Conservation (phyloP, 1,284 basidiomycete genomes). For the Cryptococcus hybrid region DNA sequence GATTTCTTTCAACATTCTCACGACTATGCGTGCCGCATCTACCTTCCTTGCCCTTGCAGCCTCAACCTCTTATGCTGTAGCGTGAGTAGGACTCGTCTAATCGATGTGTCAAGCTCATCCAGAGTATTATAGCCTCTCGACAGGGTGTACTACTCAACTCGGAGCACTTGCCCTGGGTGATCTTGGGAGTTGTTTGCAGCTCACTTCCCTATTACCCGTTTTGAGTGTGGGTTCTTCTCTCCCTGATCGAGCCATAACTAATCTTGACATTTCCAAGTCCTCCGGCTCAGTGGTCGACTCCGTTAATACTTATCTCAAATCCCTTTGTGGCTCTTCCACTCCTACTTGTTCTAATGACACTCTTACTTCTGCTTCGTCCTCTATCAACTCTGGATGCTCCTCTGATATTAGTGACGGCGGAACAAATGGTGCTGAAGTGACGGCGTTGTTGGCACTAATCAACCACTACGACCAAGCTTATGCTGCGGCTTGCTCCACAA, state of each 20-base stretch:
- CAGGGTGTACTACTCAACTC: constrained; percentile 29
- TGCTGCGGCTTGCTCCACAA: constrained; percentile 39
- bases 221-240: constrained; percentile 16
- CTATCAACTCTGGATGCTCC: constrained; percentile 23
- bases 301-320: constrained; percentile 36
- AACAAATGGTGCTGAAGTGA: constrained; percentile 16
- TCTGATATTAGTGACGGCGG: constrained; percentile 31
- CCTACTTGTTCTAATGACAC: constrained; percentile 41
- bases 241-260: not conserved
- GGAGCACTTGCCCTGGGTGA: constrained; percentile 28
- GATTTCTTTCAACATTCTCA: not conserved
- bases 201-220: constrained; percentile 30
- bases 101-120: not conserved
- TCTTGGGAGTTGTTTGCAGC: constrained; percentile 33
- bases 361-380: constrained; percentile 26
- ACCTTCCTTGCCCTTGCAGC: constrained; percentile 10
- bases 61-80: constrained; percentile 14
- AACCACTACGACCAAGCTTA: constrained; percentile 32
- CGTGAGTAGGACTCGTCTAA: constrained; percentile 10
- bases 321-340: constrained; percentile 33
- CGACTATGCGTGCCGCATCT: constrained; percentile 12
- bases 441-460: constrained; percentile 22
- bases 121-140: not conserved
- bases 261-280: not conserved
- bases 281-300: constrained; percentile 29